Conservation (phyloP, 164 flowering plant genomes). For the Malania oleifera region DNA sequence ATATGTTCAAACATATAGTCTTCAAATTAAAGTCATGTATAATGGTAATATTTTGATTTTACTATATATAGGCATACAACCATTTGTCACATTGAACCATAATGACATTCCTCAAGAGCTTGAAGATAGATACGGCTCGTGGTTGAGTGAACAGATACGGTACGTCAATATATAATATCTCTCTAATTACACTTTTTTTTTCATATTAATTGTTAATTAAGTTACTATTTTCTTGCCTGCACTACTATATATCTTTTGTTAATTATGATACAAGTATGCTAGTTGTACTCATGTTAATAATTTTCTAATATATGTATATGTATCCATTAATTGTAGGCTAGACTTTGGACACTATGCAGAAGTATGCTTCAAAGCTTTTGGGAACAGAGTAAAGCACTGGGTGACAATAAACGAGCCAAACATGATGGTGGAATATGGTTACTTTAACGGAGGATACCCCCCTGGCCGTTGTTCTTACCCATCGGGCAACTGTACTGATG, state of each 20-base stretch:
- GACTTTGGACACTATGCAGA: not conserved
- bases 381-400: conserved; percentile 3
- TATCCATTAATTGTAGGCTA: too few species aligned
- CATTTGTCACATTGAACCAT: conserved; percentile 4
- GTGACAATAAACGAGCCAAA: conserved; percentile 1
- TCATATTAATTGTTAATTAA: too few species aligned
- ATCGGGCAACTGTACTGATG: not conserved
- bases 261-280: too few species aligned
- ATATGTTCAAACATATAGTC: too few species aligned
- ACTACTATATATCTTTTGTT: too few species aligned
- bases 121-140: conserved; percentile 4
- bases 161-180: too few species aligned
- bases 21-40: too few species aligned
- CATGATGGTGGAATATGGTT: not conserved
- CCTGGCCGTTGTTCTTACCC: conserved; percentile 6
- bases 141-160: not conserved
- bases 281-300: too few species aligned
- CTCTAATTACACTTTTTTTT: too few species aligned
- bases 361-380: conserved; percentile 6
- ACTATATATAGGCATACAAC: not conserved
- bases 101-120: conserved; percentile 4
- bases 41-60: too few species aligned
- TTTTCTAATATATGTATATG: too few species aligned
- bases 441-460: not conserved
- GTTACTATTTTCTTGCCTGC: too few species aligned